Conservation (phyloP, 2,329 filamentous ascomycete genomes). For the Fusarium miscanthi region DNA sequence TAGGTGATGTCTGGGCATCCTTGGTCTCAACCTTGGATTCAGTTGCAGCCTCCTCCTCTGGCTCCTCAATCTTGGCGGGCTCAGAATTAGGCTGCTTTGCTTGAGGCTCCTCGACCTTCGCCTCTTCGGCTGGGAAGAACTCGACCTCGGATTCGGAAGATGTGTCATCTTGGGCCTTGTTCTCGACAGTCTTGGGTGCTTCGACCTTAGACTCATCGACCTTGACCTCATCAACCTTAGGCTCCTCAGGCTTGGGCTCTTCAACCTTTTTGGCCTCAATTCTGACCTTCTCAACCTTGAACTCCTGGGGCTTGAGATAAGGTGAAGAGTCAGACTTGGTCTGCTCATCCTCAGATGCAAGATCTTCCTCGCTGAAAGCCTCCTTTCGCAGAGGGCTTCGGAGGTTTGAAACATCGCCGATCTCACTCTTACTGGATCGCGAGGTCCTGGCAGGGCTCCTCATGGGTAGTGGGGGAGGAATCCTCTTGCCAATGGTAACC, state of each 20-base stretch:
- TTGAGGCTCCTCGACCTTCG: slow-evolving; percentile 5
- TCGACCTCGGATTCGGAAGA: slow-evolving; percentile 40
- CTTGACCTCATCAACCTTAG: not conserved
- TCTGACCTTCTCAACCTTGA: slow-evolving; percentile 36
- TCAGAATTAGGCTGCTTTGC: slow-evolving; percentile 3
- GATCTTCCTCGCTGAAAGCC: slow-evolving; percentile 56
- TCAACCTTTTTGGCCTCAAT: slow-evolving; percentile 12
- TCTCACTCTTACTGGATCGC: slow-evolving; percentile 60
- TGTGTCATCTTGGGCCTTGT: slow-evolving; percentile 2
- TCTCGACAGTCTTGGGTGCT: not conserved
- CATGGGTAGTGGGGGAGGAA: slow-evolving; percentile 80
- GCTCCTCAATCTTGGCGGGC: not conserved
- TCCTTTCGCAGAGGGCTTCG: slow-evolving; percentile 64
- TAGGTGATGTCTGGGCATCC: slow-evolving; percentile 14
- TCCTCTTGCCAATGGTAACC: slow-evolving; percentile 85
- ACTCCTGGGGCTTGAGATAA: slow-evolving; percentile 32
- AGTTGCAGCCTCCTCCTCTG: not conserved
- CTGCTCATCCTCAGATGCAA: slow-evolving; percentile 40
- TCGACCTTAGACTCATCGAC: not conserved
- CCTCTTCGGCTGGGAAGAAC: slow-evolving; percentile 36
- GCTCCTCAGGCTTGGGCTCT: not conserved
- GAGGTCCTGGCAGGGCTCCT: slow-evolving; percentile 77
- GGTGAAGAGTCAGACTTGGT: slow-evolving; percentile 36
- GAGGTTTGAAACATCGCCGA: slow-evolving; percentile 68
- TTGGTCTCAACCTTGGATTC: slow-evolving; percentile 22